These are phyloP conservation scores for Fistulinella prunicolor DNA, from an alignment of 768 basidiomycete genomes.

Conservation along the genomic window DNA sequence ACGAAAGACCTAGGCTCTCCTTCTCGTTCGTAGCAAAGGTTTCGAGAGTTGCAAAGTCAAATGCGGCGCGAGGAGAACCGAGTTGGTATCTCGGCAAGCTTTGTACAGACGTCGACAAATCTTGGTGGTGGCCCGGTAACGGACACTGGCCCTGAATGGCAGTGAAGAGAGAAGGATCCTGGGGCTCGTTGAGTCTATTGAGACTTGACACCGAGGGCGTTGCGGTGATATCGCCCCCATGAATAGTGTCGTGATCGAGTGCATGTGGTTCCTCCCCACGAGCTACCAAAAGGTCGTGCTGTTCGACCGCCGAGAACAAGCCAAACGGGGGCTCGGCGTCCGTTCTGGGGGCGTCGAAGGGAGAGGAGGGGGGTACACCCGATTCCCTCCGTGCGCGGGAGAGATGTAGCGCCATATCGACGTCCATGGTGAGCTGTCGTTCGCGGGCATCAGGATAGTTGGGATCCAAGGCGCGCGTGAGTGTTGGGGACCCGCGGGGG, in stretches of 20 bases:
- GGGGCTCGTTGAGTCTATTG: conserved; percentile 37
- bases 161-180: conserved; percentile 49
- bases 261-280: conserved; percentile 28
- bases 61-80: conserved; percentile 51
- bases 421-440: conserved; percentile 91
- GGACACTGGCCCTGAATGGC: conserved; percentile 16
- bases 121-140: conserved; percentile 25
- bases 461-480: conserved; percentile 59
- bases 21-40: conserved; percentile 73
- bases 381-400: conserved; percentile 71
- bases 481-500: conserved; percentile 59
- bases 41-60: conserved; percentile 78
- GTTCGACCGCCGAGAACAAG: conserved; percentile 47
- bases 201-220: neutral
- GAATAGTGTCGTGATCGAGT: conserved; percentile 11
- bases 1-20: conserved; percentile 53
- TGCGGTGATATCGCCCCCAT: conserved; percentile 2
- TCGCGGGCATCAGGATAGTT: conserved; percentile 76
- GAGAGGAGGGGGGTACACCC: conserved; percentile 37
- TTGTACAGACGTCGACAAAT: conserved; percentile 31
- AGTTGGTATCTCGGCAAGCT: conserved; percentile 71
- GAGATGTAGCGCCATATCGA: conserved; percentile 85
- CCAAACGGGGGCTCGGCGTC: conserved; percentile 37
- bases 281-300: conserved; percentile 44
- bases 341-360: conserved; percentile 31